Evolutionary conservation across 768 basidiomycete species (phyloP), one percentile per base, ranked within the genome.

Genomic region (Mycena metata): DNA sequence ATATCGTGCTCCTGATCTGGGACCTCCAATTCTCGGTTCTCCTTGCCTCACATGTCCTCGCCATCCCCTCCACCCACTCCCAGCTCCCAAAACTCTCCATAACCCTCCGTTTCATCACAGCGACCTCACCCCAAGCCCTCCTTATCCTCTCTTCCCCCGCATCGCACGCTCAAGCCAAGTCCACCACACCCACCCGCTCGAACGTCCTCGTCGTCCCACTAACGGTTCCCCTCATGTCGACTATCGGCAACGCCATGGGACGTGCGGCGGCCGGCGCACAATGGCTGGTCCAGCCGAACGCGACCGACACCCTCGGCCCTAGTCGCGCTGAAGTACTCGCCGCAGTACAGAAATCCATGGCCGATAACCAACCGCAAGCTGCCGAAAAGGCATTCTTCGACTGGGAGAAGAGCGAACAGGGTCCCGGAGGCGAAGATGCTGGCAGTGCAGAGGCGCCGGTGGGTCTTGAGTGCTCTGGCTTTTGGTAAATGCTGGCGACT

Each of bases 1-100:
- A 87, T 64, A 81, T 91, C 58, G 79, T 81, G 17, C 76, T 92
- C 33, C 86, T 89, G 19, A 76, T 92, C 33, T 92, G 91, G 90
- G 91, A 92, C 69, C 79, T 92, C 23, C 88, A 88, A 66, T 92
- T 89, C 69, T 87, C 87, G 19, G 86, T 91, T 39, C 78, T 92
- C 24, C 81, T 92, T n/a, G 80, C 89, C 2, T 82, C 84, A 7
- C 84, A 89, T 43, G 74, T 78, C 10, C 78, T 91, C 46, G 76
- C 89, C 1, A 75, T 88, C 16, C 89, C 91, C 0, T 78, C 85
- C 1, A 74, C 82, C 23, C 65, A 88, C 17, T 71, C 79, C 0
- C 64, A 76, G 55, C 74, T 76, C 2, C 73, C 79, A 33, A 72
- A 74, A 26, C 57, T 76, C 21, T 69, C 74, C 19, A 76, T 86